Conservation (phyloP, 1,139 yeast genomes). For the Eremothecium gossypii region DNA sequence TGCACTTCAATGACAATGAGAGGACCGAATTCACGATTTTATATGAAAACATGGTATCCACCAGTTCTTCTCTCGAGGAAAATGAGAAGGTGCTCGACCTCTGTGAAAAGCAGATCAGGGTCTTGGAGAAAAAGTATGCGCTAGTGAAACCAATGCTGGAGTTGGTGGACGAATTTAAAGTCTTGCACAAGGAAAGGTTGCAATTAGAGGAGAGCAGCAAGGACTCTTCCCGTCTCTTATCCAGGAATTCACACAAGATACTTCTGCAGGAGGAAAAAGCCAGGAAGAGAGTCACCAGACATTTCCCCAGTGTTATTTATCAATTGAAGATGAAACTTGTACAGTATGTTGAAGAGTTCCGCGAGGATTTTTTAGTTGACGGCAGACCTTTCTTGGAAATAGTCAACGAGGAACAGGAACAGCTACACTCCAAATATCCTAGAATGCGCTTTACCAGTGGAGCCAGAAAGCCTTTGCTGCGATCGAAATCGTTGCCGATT, state of each 20-base stretch:
- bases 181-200: conserved; percentile 49
- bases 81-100: conserved; percentile 37
- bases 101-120: conserved; percentile 55
- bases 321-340: conserved; percentile 41
- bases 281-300: conserved; percentile 55
- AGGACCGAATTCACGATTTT: conserved; percentile 33
- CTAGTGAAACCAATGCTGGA: conserved; percentile 47
- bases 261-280: conserved; percentile 71
- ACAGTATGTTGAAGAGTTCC: conserved; percentile 37
- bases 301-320: conserved; percentile 54
- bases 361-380: conserved; percentile 36
- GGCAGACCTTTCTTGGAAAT: conserved; percentile 42
- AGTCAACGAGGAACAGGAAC: conserved; percentile 37
- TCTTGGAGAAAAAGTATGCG: conserved; percentile 43
- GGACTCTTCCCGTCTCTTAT: conserved; percentile 70
- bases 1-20: conserved; percentile 47
- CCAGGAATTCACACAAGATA: conserved; percentile 72
- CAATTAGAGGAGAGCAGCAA: conserved; percentile 61
- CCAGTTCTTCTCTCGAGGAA: conserved; percentile 41
- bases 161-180: conserved; percentile 45
- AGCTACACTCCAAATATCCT: conserved; percentile 27
- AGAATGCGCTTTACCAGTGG: conserved; percentile 23
- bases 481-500: neutral
- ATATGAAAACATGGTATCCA: conserved; percentile 18
- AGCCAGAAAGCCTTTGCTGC: conserved; percentile 4